Evolutionary conservation across 768 basidiomycete genomes (phyloP).

Genomic region (Coprinopsis cinerea): DNA sequence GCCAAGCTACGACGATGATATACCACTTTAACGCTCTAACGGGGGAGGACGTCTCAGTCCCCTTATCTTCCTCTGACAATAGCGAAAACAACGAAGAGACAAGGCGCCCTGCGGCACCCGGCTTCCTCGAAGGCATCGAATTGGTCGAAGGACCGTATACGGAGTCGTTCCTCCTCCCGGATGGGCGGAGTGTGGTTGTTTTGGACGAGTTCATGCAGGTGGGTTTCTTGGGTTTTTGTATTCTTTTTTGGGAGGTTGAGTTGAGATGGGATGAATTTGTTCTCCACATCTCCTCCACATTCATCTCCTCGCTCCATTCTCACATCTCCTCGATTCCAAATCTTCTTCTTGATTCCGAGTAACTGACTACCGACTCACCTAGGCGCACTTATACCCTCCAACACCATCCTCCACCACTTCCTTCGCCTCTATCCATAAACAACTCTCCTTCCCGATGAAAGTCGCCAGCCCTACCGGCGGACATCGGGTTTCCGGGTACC

Average conservation of each 20-base stretch:
- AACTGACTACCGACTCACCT: no score
- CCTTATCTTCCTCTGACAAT: constrained; percentile 22
- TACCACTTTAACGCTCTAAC: constrained; percentile 79
- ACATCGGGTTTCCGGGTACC: constrained; percentile 53
- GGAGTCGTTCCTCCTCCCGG: constrained; percentile 49
- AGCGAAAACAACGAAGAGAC: no score
- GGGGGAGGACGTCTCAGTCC: constrained; percentile 52
- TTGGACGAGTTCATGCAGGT: constrained; percentile 79
- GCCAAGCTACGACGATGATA: constrained; percentile 61
- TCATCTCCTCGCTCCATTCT: no score
- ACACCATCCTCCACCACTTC: no score
- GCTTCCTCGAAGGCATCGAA: constrained; percentile 52
- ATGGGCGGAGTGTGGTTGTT: constrained; percentile 50
- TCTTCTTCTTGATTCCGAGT: no score
- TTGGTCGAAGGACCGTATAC: constrained; percentile 52
- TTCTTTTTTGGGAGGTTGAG: no score
- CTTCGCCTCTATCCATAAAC: constrained; percentile 66
- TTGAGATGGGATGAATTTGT: no score
- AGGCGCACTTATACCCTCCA: no score
- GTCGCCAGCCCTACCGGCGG: constrained; percentile 30
- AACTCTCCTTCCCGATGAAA: constrained; percentile 53
- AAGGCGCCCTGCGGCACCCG: no score
- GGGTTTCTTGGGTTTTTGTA: constrained; percentile 14
- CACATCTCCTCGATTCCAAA: no score
- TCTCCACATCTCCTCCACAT: no score